Evolutionary conservation across 345 rosid genomes (phyloP), one percentile per base, ranked within the genome.

Genomic region (Linum usitatissimum): DNA sequence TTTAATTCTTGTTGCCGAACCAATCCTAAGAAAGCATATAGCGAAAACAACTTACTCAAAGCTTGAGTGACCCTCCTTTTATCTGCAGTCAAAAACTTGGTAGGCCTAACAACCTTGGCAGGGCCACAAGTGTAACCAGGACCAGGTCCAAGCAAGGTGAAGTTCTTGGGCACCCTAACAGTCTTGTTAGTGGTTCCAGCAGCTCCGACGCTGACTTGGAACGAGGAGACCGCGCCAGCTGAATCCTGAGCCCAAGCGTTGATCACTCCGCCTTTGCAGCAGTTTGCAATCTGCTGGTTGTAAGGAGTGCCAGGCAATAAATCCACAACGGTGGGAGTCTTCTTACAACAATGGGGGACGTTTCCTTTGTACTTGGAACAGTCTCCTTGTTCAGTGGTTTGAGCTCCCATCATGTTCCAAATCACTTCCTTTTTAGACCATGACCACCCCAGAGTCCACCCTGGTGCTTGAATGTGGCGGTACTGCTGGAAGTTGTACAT

Each of bases 401-500:
- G 75, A 9, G 42, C 51, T 57, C 75, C 75, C 64, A 72, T 18
- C 71, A 72, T 72, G 51, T 39, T 67, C 75, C 75, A 72, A 38
- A 72, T 72, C 20, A 72, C 75, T 67, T 72, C 75, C 68, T 72
- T 72, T 40, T 72, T 72, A 1, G 75, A 60, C 71, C 75, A 72
- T 40, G 75, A 66, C 71, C 75, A 72, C 6, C 71, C 71, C 58
- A 72, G 54, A 38, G 75, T 72, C 75, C 75, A 72, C 4, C 75
- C 75, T 0, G 75, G 75, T 15, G 75, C 57, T 64, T 72, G 75
- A 63, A 72, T 72, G 57, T 72, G 75, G 31, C 75, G 75, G 60
- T 72, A 67, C 60, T 72, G 75, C 71, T 72, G 75, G 71, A 72
- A 72, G 68, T 72, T 72, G 31, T 20, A 72, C 75, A 72, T 72